phyloP scores from a whole-genome alignment of 306 rosid species.

The Sophora flavescens region DNA sequence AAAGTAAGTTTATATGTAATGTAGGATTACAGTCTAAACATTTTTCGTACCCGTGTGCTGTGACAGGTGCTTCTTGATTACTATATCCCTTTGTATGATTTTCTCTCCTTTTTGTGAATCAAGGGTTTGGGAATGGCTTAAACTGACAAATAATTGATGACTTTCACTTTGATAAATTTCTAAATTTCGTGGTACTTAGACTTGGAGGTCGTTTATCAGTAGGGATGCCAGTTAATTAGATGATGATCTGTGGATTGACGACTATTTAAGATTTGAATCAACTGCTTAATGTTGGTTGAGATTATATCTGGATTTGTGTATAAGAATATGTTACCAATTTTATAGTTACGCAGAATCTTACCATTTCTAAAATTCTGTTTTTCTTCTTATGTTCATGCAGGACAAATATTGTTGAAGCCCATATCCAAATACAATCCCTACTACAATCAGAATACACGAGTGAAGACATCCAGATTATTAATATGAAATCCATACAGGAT shows the following conservation, averaged over 20 bases:
- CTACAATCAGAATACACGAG: slow-evolving; percentile 80
- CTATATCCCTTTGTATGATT: slow-evolving; percentile 4
- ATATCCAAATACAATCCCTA: slow-evolving; percentile 76
- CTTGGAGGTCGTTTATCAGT: neutral
- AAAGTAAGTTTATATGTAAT: slow-evolving; percentile 63
- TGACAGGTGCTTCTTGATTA: slow-evolving; percentile 20
- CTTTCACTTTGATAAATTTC: slow-evolving; percentile 28
- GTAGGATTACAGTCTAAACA: slow-evolving; percentile 7
- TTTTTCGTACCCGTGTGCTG: slow-evolving; percentile 3
- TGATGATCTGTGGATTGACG: slow-evolving; percentile 10
- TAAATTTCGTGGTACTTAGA: neutral
- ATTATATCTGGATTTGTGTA: slow-evolving; percentile 15
- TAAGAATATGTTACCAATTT: slow-evolving; percentile 29
- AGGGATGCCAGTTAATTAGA: slow-evolving; percentile 24
- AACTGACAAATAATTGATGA: neutral
- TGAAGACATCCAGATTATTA: slow-evolving; percentile 78
- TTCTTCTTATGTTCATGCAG: slow-evolving; percentile 45
- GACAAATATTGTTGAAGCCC: slow-evolving; percentile 95
- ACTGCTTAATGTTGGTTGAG: slow-evolving; percentile 33
- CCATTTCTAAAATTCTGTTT: slow-evolving; percentile 18
- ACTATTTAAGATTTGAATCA: slow-evolving; percentile 14
- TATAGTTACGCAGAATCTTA: slow-evolving; percentile 32
- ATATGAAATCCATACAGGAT: slow-evolving; percentile 72
- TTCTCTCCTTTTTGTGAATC: slow-evolving; percentile 34
- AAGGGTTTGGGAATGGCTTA: neutral